Conservation (phyloP, 1,139 yeast genomes). For the Blastobotrys apis region DNA sequence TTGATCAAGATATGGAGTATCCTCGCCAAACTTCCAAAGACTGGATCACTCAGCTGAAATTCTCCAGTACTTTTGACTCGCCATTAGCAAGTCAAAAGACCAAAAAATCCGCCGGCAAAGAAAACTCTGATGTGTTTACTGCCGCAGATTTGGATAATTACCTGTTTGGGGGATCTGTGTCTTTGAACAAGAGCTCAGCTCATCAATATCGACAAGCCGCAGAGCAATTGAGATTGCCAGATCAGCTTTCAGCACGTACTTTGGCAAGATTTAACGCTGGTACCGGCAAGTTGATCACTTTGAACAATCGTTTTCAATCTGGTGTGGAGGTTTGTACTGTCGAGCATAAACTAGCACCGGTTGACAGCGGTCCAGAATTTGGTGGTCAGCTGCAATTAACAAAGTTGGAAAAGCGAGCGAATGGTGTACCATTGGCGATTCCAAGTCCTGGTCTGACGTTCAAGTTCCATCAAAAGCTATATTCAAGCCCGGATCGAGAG, state of each 20-base stretch:
- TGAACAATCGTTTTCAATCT: background rate
- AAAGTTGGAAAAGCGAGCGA: slow-evolving; percentile 14
- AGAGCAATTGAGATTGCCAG: slow-evolving; percentile 25
- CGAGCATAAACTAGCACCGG: background rate
- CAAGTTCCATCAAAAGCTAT: slow-evolving; percentile 14
- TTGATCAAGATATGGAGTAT: background rate
- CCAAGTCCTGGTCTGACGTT: slow-evolving; percentile 21
- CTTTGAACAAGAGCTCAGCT: slow-evolving; percentile 21
- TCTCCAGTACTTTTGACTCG: slow-evolving; percentile 20
- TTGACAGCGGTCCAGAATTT: slow-evolving; percentile 4
- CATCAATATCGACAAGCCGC: slow-evolving; percentile 26
- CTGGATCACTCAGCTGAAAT: slow-evolving; percentile 21
- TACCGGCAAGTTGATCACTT: slow-evolving; percentile 17
- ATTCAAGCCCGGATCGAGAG: background rate
- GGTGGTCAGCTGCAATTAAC: slow-evolving; percentile 12
- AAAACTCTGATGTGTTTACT: slow-evolving; percentile 22
- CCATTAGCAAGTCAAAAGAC: slow-evolving; percentile 14
- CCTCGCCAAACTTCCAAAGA: slow-evolving; percentile 10
- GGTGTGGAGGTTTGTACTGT: background rate
- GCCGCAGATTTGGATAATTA: slow-evolving; percentile 45
- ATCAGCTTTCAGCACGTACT: slow-evolving; percentile 18
- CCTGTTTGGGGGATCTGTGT: slow-evolving; percentile 47
- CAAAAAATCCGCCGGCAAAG: background rate
- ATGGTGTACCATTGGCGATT: slow-evolving; percentile 21
- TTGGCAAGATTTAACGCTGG: slow-evolving; percentile 23